These are phyloP conservation scores for Primulina huaijiensis DNA, from an alignment of 257 asterid species.

Conservation along the genomic window DNA sequence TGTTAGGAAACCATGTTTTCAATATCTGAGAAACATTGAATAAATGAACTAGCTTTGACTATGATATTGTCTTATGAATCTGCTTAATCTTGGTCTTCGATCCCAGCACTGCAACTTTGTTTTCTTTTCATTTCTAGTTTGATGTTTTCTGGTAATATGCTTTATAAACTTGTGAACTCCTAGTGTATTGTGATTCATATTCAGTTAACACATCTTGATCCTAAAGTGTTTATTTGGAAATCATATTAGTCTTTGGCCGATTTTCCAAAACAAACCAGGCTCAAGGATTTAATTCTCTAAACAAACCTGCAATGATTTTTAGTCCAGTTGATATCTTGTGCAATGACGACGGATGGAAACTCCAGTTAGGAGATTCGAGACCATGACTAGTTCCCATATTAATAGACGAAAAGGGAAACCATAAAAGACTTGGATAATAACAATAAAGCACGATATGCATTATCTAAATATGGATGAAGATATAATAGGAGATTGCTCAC, in stretches of 20 bases:
- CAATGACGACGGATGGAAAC: too few relatives aligned
- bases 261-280: not conserved
- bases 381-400: too few relatives aligned
- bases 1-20: not conserved
- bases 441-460: too few relatives aligned
- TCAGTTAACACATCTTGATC: not conserved
- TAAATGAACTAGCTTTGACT: not conserved
- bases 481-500: too few relatives aligned
- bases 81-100: not conserved
- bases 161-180: not conserved
- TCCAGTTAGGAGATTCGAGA: too few relatives aligned
- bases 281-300: not conserved
- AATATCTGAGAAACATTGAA: not conserved
- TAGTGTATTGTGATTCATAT: too few relatives aligned
- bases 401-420: too few relatives aligned
- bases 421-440: too few relatives aligned
- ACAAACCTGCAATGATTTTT: not conserved
- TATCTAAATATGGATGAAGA: too few relatives aligned
- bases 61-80: not conserved
- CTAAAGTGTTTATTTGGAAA: not conserved
- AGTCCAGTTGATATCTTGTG: too few relatives aligned
- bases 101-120: too few relatives aligned
- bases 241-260: too few relatives aligned
- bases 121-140: not conserved
- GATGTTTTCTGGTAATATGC: not conserved